Conservation (phyloP, 2,329 filamentous ascomycete genomes). For the Cytospora piceae region DNA sequence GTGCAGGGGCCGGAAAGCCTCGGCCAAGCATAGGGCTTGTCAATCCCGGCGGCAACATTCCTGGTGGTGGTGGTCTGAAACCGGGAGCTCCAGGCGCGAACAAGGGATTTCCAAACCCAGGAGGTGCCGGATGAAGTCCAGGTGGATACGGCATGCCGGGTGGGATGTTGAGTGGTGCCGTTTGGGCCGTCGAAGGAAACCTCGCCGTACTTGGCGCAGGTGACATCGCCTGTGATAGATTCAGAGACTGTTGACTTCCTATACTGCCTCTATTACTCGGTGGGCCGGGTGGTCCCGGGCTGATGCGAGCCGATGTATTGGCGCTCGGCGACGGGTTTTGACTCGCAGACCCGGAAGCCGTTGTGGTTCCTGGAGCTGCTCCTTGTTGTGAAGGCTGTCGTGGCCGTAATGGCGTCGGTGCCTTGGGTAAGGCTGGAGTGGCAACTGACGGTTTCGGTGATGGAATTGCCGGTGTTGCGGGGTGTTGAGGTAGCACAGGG, state of each 20-base stretch:
- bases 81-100: slow-evolving; percentile 46
- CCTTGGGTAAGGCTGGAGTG: slow-evolving; percentile 81
- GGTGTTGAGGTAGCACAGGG: slow-evolving; percentile 63
- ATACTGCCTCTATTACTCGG: slow-evolving; percentile 63
- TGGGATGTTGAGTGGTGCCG: slow-evolving; percentile 57
- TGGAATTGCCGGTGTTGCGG: slow-evolving; percentile 58
- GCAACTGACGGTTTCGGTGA: slow-evolving; percentile 81
- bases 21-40: slow-evolving; percentile 47
- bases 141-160: slow-evolving; percentile 60
- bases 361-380: slow-evolving; percentile 67
- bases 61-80: slow-evolving; percentile 50
- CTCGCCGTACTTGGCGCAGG: slow-evolving; percentile 59
- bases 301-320: slow-evolving; percentile 66
- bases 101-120: slow-evolving; percentile 57
- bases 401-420: slow-evolving; percentile 75
- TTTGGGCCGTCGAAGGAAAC: slow-evolving; percentile 36
- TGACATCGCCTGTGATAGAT: slow-evolving; percentile 60
- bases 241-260: slow-evolving; percentile 33
- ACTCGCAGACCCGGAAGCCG: slow-evolving; percentile 63
- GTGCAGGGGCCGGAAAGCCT: slow-evolving; percentile 48
- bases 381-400: slow-evolving; percentile 82
- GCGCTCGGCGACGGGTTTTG: slow-evolving; percentile 64
- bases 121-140: slow-evolving; percentile 43
- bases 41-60: slow-evolving; percentile 58
- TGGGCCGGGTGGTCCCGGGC: slow-evolving; percentile 65